Base-by-base conservation (phyloP, 1,139 yeast species). In the Keqinozyma sinolaborantium region DNA sequence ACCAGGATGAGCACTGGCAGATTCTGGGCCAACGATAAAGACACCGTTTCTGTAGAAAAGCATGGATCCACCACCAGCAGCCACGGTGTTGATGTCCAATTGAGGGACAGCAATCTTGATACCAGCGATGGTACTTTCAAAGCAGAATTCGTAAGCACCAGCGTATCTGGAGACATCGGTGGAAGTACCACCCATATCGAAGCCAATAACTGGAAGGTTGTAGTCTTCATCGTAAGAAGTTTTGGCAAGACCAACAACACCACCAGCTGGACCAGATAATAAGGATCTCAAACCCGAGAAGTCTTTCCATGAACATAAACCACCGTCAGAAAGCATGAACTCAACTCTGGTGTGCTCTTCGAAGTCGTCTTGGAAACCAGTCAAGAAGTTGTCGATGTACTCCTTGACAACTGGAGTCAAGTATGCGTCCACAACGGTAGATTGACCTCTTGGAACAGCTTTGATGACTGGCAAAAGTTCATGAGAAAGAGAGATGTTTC, bases 361-460 rank as follows among this genome's bases (percentile, higher is more conserved):
- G 27, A 42, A 48, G 2, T 77, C 77, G 24, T 77, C 75, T 28
- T 58, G 59, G 42, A 83, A 66, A 2, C 92, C 92, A 3, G 66
- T 50, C 30, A 79, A 73, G 46, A 84, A 81, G 13, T 79, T 73
- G 21, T 66, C 54, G 26, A 83, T 61, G 50, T 83, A 83, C 21
- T 73, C 66, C 36, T 73, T 66, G 30, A 83, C 79, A 30, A 79
- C 83, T 2, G 94, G 94, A 3, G 90, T 81, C 37, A 84, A 57
- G 49, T 83, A 83, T 1, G 92, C 86, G 56, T 84, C 92, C 1
- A 85, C 87, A 13, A 79, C 75, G 3, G 86, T 70, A 11, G 88
- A 80, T 42, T 81, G 81, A 1, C 87, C 84, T 37, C 94, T 64
- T 10, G 83, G 74, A 16, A 83, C 77, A 25, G 76, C 70, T 50